A percentile compares a stretch with the other conserved stretches of the same genome.
Conservation (phyloP, 2,329 filamentous ascomycete species). For the Fusarium redolens region DNA sequence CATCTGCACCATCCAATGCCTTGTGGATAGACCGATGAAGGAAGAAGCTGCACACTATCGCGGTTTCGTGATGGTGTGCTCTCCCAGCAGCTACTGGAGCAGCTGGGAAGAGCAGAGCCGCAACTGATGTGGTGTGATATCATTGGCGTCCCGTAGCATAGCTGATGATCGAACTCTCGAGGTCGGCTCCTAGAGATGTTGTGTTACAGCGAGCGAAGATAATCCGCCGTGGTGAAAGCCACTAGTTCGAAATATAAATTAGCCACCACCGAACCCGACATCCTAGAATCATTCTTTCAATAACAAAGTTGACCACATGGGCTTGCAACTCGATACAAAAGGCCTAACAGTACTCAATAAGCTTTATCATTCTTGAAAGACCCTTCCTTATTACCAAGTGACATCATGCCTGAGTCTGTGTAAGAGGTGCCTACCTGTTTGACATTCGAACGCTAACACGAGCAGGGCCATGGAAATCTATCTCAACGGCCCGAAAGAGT, state of each 20-base stretch:
- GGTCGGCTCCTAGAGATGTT: slow-evolving; percentile 15
- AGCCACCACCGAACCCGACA: neutral
- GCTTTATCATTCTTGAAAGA: neutral
- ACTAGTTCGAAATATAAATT: slow-evolving; percentile 31
- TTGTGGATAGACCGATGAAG: slow-evolving; percentile 18
- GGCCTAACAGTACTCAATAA: neutral
- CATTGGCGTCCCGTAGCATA: slow-evolving; percentile 41
- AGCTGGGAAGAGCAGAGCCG: slow-evolving; percentile 35
- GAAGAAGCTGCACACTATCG: slow-evolving; percentile 16
- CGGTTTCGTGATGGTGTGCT: slow-evolving; percentile 38
- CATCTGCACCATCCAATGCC: slow-evolving; percentile 14
- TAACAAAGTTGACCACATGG: neutral
- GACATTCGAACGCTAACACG: slow-evolving; percentile 5
- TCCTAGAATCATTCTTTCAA: neutral
- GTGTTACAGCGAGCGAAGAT: slow-evolving; percentile 10
- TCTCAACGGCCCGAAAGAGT: neutral
- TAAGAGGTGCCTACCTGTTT: neutral
- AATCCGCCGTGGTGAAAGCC: slow-evolving; percentile 4
- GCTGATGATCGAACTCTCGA: slow-evolving; percentile 30
- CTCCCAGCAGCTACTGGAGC: slow-evolving; percentile 11
- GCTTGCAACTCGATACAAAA: neutral
- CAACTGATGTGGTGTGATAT: slow-evolving; percentile 45
- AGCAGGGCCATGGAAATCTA: slow-evolving; percentile 14
- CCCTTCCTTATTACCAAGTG: neutral
- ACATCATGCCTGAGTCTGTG: slow-evolving; percentile 24